Evolutionary conservation across 805 yeast species (phyloP).

Genomic region (Ogataea zsoltii): DNA sequence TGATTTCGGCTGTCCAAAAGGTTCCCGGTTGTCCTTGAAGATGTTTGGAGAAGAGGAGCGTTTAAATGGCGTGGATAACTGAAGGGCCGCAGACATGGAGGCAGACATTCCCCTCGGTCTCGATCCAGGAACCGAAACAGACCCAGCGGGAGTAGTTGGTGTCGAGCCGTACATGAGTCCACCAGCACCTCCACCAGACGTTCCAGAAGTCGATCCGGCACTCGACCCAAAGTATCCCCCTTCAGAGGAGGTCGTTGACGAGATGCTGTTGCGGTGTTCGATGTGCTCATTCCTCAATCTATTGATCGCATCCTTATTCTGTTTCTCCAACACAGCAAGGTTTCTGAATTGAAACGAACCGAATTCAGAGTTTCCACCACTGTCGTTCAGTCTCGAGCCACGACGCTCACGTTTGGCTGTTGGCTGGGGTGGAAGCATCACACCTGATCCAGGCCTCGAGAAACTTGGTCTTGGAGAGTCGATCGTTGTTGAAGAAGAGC

Average conservation of each 20-base stretch:
- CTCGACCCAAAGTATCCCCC: conserved; percentile 28
- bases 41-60: conserved; percentile 36
- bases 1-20: conserved; percentile 15
- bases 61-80: conserved; percentile 26
- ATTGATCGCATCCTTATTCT: conserved; percentile 89
- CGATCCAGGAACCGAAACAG: conserved; percentile 7
- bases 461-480: conserved; percentile 21
- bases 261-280: conserved; percentile 46
- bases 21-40: conserved; percentile 14
- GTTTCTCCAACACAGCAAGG: conserved; percentile 85
- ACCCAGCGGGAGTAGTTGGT: conserved; percentile 28
- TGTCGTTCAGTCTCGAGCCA: conserved; percentile 65
- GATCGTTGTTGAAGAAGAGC: conserved; percentile 29
- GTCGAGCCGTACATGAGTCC: conserved; percentile 19
- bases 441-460: conserved; percentile 24
- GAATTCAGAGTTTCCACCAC: conserved; percentile 67
- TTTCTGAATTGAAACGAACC: conserved; percentile 93
- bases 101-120: conserved; percentile 24
- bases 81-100: conserved; percentile 18
- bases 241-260: conserved; percentile 50
- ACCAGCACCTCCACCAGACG: conserved; percentile 17
- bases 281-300: conserved; percentile 81
- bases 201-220: conserved; percentile 4
- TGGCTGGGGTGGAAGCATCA: conserved; percentile 20
- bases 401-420: conserved; percentile 67